These are phyloP conservation scores for Dalbergia oliveri DNA, from an alignment of 306 rosid species.

Conservation along the genomic window DNA sequence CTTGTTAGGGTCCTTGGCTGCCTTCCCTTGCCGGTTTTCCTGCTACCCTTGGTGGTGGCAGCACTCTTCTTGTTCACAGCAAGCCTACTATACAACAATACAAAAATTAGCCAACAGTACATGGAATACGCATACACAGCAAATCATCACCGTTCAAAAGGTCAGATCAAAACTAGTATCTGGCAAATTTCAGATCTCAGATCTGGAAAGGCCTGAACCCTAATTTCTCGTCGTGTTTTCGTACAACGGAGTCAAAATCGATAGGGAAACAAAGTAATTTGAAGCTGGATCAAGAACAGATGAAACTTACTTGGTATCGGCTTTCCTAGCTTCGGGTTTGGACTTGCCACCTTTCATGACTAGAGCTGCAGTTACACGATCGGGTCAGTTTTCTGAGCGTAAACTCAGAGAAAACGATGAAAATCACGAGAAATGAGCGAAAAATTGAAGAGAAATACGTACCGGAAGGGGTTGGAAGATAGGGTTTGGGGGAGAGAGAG, in stretches of 20 bases:
- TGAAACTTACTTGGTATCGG: conserved; percentile 72
- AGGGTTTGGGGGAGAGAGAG: conserved; percentile 54
- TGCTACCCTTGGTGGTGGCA: conserved; percentile 51
- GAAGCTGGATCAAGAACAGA: not conserved
- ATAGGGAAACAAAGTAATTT: not conserved
- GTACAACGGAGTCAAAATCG: not conserved
- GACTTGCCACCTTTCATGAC: conserved; percentile 84
- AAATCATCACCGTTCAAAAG: not conserved
- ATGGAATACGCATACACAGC: not conserved
- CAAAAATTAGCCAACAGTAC: not conserved
- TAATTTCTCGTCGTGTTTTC: not conserved
- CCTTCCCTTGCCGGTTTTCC: conserved; percentile 60
- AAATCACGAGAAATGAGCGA: not conserved
- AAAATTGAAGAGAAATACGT: conserved; percentile 24
- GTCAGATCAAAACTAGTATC: not conserved
- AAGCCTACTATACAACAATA: conserved; percentile 51
- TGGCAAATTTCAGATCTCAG: conserved; percentile 52
- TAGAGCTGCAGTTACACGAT: conserved; percentile 56
- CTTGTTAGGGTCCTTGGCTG: conserved; percentile 87
- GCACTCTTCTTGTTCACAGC: conserved; percentile 77
- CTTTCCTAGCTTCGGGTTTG: conserved; percentile 67
- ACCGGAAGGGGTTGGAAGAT: conserved; percentile 44
- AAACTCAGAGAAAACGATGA: conserved; percentile 16
- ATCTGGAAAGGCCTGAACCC: conserved; percentile 7
- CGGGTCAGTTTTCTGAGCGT: conserved; percentile 34